Evolutionary conservation across 345 rosid species (phyloP).

Genomic region (Citrus maxima): DNA sequence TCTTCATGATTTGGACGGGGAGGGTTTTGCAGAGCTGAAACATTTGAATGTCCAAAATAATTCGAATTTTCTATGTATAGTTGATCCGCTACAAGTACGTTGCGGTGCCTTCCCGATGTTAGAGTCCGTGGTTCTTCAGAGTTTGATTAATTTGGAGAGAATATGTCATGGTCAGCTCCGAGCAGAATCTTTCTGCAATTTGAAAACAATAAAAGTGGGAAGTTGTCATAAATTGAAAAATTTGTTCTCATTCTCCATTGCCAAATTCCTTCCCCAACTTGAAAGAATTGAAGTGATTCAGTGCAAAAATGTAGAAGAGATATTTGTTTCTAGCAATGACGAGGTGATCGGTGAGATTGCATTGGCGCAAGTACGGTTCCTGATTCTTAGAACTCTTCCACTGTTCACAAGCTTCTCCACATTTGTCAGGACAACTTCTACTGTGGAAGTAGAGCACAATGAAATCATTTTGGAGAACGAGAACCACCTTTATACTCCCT

Average conservation of each 20-base stretch:
- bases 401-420: background rate
- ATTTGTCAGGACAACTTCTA: background rate
- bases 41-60: background rate
- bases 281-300: conserved; percentile 3
- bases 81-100: background rate
- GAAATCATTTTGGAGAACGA: background rate
- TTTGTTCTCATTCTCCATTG: conserved; percentile 18
- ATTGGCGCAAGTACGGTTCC: background rate
- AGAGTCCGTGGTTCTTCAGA: background rate
- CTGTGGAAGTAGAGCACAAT: no score
- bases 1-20: background rate
- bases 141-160: background rate
- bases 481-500: background rate
- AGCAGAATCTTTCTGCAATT: background rate
- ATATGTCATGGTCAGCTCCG: background rate
- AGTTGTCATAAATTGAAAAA: conserved; percentile 19
- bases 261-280: conserved; percentile 15
- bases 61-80: background rate
- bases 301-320: conserved; percentile 18
- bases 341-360: background rate
- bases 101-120: background rate
- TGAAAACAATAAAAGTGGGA: conserved; percentile 8
- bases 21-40: conserved; percentile 13
- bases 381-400: background rate
- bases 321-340: background rate